Percentiles rank a stretch among this genome's conserved stretches.
Conservation (phyloP, 1,139 yeast genomes). For the Diutina mesorugosa region DNA sequence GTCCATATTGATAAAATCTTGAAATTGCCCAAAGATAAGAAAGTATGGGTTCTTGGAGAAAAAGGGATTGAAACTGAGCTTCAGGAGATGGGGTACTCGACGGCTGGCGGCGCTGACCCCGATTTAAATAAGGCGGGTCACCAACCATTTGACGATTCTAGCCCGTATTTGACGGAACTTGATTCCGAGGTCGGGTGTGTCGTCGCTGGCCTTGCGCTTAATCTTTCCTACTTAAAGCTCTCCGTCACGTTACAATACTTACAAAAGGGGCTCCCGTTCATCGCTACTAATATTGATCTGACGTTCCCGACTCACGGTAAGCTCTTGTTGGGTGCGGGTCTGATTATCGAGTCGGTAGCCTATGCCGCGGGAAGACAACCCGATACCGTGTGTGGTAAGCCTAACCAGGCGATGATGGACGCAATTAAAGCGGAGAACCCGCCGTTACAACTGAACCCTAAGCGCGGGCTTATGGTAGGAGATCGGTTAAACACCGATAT, state of each 20-base stretch:
- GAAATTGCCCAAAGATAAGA: slow-evolving; percentile 52
- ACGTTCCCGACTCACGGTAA: slow-evolving; percentile 86
- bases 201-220: slow-evolving; percentile 72
- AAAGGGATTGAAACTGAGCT: slow-evolving; percentile 21
- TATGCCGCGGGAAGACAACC: slow-evolving; percentile 62
- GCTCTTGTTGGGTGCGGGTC: slow-evolving; percentile 89
- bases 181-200: slow-evolving; percentile 80
- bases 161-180: slow-evolving; percentile 14
- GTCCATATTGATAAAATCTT: slow-evolving; percentile 70
- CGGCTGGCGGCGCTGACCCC: not conserved
- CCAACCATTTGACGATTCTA: not conserved
- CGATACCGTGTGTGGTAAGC: slow-evolving; percentile 75
- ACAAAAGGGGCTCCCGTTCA: slow-evolving; percentile 47
- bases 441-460: slow-evolving; percentile 34
- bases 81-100: slow-evolving; percentile 15
- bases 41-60: slow-evolving; percentile 36
- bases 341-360: slow-evolving; percentile 72
- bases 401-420: slow-evolving; percentile 82
- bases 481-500: slow-evolving; percentile 93
- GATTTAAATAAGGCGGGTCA: not conserved
- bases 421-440: slow-evolving; percentile 63
- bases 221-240: slow-evolving; percentile 67
- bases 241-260: slow-evolving; percentile 77
- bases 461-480: slow-evolving; percentile 81
- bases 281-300: slow-evolving; percentile 93